Evolutionary conservation across 306 rosid species (phyloP).

Genomic region (Vachellia collinsii): DNA sequence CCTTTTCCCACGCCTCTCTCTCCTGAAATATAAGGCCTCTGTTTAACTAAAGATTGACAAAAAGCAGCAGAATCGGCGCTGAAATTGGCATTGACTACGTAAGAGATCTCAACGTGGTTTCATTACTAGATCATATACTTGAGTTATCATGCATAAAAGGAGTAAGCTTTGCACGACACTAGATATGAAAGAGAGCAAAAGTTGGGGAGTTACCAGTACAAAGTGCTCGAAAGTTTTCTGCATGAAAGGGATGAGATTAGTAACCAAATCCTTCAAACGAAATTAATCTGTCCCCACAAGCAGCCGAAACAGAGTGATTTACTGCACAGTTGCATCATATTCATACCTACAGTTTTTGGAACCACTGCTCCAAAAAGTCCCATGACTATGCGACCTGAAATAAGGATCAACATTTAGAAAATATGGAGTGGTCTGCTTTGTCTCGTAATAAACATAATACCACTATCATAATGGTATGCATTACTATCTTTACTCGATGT

Average conservation of each 20-base stretch:
- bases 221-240: slow-evolving; percentile 74
- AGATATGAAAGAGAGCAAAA: slow-evolving; percentile 31
- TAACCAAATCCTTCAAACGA: slow-evolving; percentile 36
- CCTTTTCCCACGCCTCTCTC: slow-evolving; percentile 62
- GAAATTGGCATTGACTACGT: not conserved
- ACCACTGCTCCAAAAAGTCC: slow-evolving; percentile 66
- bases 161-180: not conserved
- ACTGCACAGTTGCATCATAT: slow-evolving; percentile 30
- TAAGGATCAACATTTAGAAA: not conserved
- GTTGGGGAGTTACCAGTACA: slow-evolving; percentile 71
- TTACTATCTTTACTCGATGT: slow-evolving; percentile 4
- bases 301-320: slow-evolving; percentile 10
- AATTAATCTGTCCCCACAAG: slow-evolving; percentile 26
- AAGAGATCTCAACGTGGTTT: slow-evolving; percentile 28
- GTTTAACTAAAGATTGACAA: slow-evolving; percentile 13
- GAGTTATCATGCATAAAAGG: slow-evolving; percentile 15
- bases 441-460: not conserved
- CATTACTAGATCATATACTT: slow-evolving; percentile 15
- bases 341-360: slow-evolving; percentile 67
- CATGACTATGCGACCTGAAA: slow-evolving; percentile 63
- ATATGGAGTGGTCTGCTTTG: not conserved
- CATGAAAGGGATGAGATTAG: slow-evolving; percentile 37
- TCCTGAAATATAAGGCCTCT: slow-evolving; percentile 48
- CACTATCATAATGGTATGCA: not conserved
- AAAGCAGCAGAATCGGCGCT: not conserved